Base-by-base conservation (phyloP, 2,329 filamentous ascomycete genomes). In the Fusarium brachygibbosum region DNA sequence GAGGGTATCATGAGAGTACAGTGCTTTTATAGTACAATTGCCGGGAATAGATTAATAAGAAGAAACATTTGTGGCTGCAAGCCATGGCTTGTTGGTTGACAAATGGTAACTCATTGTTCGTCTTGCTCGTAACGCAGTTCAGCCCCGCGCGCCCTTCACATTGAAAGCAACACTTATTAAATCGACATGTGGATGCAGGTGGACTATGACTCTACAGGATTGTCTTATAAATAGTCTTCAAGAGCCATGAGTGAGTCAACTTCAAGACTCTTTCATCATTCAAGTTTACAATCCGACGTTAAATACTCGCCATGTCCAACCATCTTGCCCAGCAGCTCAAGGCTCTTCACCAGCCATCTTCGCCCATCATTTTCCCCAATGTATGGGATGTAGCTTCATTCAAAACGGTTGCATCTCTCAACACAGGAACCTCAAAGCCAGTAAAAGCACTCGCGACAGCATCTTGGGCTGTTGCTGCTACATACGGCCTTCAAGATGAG, bases 311-410 rank as follows among this genome's bases (percentile, higher is more conserved):
- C 50, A 70, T 77, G 53, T 45, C 72, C 11, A 80, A 80, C 66
- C 51, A 73, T 14, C 65, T 67, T 65, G 85, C 77, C 61, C 77
- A 70, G 50, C 76, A 72, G 29, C 71, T 82, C 59, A 79, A 80
- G 63, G 71, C 74, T 38, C 83, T 89, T 21, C 87, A 89, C 74
- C 64, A 76, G 23, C 84, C 86, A 1, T 82, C 83, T 4, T 71
- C 79, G 1, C 87, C 87, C 14, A 62, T 89, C 35, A 63, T 89
- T 41, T 77, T 89, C 8, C 79, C 85, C 13, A 89, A 89, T 69
- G 78, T 87, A 66, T 88, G 85, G 80, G 86, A 89, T 70, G 77
- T 80, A 29, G 74, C 83, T 21, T 84, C 86, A 5, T 84, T 87
- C 37, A 74, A 76, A 16, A 71, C 81, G 2, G 75, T 88, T 48